Percentiles rank a stretch among this genome's conserved stretches.
Conservation (phyloP, 2,329 filamentous ascomycete genomes). For the Dothiorella sarmentorum region DNA sequence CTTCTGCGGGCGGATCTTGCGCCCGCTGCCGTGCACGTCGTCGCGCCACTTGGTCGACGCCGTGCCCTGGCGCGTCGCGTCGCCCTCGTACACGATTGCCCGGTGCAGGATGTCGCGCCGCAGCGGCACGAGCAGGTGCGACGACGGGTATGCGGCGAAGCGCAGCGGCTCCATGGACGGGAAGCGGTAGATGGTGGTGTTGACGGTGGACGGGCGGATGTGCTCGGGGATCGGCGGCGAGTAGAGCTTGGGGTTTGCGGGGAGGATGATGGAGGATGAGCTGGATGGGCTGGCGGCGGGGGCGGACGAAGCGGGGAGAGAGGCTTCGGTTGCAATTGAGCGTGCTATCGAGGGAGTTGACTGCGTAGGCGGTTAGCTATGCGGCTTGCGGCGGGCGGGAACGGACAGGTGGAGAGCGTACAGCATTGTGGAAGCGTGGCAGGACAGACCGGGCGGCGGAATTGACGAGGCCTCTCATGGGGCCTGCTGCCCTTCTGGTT, state of each 20-base stretch:
- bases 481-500: conserved; percentile 15
- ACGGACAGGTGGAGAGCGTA: neutral
- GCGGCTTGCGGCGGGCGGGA: conserved; percentile 2
- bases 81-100: conserved; percentile 88
- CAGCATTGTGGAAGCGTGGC: neutral
- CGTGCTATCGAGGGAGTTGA: conserved; percentile 21
- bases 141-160: conserved; percentile 73
- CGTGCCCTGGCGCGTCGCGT: conserved; percentile 81
- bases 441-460: neutral
- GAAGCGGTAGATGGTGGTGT: conserved; percentile 85
- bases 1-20: conserved; percentile 84
- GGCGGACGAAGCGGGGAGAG: conserved; percentile 27
- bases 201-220: conserved; percentile 59
- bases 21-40: conserved; percentile 78
- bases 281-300: conserved; percentile 37
- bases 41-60: conserved; percentile 56
- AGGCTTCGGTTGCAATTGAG: conserved; percentile 26
- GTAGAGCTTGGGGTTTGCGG: conserved; percentile 32
- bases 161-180: conserved; percentile 79
- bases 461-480: conserved; percentile 6
- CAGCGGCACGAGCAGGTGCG: conserved; percentile 82
- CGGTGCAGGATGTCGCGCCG: conserved; percentile 89
- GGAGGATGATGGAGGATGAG: conserved; percentile 34
- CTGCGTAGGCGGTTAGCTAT: conserved; percentile 3
- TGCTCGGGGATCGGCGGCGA: conserved; percentile 29